phyloP scores from a whole-genome alignment of 495 filamentous ascomycete genomes.

The Glutinoglossum americanum region DNA sequence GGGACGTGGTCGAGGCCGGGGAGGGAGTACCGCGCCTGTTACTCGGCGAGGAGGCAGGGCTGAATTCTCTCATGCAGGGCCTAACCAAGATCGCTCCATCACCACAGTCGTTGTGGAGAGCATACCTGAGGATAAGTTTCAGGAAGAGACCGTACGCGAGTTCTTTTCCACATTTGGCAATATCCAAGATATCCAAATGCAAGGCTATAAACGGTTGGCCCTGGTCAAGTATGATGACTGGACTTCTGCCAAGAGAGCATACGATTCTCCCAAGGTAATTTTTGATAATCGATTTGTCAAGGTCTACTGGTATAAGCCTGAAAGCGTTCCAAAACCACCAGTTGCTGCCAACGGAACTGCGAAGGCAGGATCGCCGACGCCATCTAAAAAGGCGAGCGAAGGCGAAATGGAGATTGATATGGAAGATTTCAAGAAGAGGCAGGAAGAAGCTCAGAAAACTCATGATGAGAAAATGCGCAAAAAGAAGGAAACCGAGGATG shows the following conservation, averaged over 20 bases:
- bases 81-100: constrained; percentile 49
- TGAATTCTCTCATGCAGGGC: constrained; percentile 54
- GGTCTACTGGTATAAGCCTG: constrained; percentile 79
- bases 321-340: constrained; percentile 20
- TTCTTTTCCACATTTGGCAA: constrained; percentile 78
- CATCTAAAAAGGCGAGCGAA: constrained; percentile 9
- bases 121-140: constrained; percentile 73
- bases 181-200: constrained; percentile 50
- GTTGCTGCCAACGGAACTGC: constrained; percentile 9
- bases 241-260: constrained; percentile 56
- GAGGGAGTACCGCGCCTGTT: constrained; percentile 19
- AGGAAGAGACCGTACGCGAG: constrained; percentile 45
- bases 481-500: constrained; percentile 49
- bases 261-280: constrained; percentile 77
- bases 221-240: constrained; percentile 61
- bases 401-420: constrained; percentile 43
- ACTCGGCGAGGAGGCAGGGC: constrained; percentile 33
- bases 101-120: constrained; percentile 78
- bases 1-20: constrained; percentile 27
- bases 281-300: constrained; percentile 98
- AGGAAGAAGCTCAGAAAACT: constrained; percentile 56
- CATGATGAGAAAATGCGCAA: constrained; percentile 59
- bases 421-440: constrained; percentile 54
- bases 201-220: constrained; percentile 55
- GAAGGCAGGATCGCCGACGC: constrained; percentile 6